Conservation (phyloP, 2,329 filamentous ascomycete species). For the Verticillium nubilum region DNA sequence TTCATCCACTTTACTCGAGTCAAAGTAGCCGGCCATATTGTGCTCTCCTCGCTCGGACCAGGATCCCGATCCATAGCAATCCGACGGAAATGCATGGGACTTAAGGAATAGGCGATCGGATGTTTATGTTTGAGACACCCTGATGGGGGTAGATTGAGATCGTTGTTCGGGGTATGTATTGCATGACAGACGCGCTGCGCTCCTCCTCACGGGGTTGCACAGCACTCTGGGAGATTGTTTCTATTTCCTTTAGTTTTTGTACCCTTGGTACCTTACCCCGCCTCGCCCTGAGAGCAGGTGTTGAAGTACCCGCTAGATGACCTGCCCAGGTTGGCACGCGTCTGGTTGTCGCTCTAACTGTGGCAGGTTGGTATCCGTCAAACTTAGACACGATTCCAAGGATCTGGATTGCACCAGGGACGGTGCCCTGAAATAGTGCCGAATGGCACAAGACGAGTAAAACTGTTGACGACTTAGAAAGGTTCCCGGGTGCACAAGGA, state of each 20-base stretch:
- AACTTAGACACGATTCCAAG: background rate
- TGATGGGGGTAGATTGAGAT: background rate
- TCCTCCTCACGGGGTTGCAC: background rate
- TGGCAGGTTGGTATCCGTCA: background rate
- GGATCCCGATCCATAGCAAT: background rate
- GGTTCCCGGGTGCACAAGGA: background rate
- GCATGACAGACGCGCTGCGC: too few relatives aligned
- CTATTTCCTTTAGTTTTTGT: too few relatives aligned
- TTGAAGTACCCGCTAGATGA: background rate
- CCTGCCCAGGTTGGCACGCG: background rate
- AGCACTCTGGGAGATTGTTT: background rate
- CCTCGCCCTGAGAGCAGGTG: too few relatives aligned
- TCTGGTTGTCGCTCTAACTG: background rate
- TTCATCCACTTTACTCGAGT: background rate
- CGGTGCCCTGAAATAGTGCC: background rate
- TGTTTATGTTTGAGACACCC: background rate
- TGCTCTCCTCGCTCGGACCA: background rate
- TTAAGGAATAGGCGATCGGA: background rate
- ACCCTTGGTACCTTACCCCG: background rate
- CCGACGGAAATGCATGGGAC: background rate
- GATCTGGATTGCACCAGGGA: background rate
- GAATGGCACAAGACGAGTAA: background rate
- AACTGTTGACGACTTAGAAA: background rate
- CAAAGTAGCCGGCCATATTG: background rate
- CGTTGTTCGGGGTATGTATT: too few relatives aligned